phyloP scores from a whole-genome alignment of 805 yeast species.

The Pichia pseudocactophila region DNA sequence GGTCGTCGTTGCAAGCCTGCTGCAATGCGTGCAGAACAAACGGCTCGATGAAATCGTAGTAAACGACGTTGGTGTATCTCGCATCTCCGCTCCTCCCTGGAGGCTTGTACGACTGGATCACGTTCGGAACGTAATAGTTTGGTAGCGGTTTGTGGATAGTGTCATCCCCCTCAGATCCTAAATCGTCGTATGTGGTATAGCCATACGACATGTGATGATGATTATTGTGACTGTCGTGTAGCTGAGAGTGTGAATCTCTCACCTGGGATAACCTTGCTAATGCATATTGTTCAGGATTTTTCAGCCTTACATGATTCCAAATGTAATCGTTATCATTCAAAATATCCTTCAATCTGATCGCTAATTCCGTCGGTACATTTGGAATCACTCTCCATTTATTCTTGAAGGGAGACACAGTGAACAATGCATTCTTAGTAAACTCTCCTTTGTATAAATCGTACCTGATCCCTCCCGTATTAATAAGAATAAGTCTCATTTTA shows the following conservation, averaged over 20 bases:
- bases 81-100: conserved; percentile 15
- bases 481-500: conserved; percentile 45
- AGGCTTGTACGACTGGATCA: conserved; percentile 46
- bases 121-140: conserved; percentile 66
- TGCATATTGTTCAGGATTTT: conserved; percentile 21
- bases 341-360: conserved; percentile 41
- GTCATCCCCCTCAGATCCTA: conserved; percentile 85
- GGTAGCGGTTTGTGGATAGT: conserved; percentile 53
- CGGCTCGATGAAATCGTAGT: conserved; percentile 61
- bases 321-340: conserved; percentile 49
- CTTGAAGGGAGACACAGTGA: conserved; percentile 75
- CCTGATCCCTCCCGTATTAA: conserved; percentile 83
- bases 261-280: conserved; percentile 8
- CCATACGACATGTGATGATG: conserved; percentile 42
- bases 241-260: background rate
- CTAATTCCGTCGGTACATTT: conserved; percentile 49
- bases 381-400: conserved; percentile 68
- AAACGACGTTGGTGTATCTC: conserved; percentile 56
- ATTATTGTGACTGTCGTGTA: background rate
- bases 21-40: conserved; percentile 20
- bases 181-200: conserved; percentile 74
- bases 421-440: conserved; percentile 72
- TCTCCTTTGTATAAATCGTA: conserved; percentile 82
- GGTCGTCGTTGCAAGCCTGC: conserved; percentile 15
- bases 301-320: conserved; percentile 12